A percentile compares a stretch with the other conserved stretches of the same genome.
These are phyloP conservation scores for Heterobasidion parviporum DNA, from an alignment of 1,284 basidiomycete genomes.

Conservation along the genomic window DNA sequence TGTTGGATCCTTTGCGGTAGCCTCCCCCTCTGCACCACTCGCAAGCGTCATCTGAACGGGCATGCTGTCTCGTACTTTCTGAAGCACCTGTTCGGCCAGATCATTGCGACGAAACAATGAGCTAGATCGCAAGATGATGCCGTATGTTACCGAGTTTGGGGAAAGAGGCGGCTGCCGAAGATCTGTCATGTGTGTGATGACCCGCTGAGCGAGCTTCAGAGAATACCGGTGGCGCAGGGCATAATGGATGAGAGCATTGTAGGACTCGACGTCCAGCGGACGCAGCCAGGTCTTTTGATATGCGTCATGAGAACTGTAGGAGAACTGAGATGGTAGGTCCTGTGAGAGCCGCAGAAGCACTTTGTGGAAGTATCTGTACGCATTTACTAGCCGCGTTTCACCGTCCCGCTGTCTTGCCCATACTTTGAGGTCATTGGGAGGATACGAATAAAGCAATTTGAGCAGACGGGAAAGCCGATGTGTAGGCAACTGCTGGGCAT, in stretches of 20 bases:
- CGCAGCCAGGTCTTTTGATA: slow-evolving; percentile 17
- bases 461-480: slow-evolving; percentile 36
- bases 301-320: neutral
- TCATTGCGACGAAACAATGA: slow-evolving; percentile 42
- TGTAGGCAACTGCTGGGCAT: slow-evolving; percentile 38
- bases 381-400: slow-evolving; percentile 27
- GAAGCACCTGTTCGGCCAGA: slow-evolving; percentile 24
- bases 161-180: slow-evolving; percentile 28
- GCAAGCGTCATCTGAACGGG: neutral
- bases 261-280: slow-evolving; percentile 34
- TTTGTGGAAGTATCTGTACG: slow-evolving; percentile 48
- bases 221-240: slow-evolving; percentile 52
- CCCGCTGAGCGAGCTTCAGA: slow-evolving; percentile 30
- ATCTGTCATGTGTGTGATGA: slow-evolving; percentile 49
- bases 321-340: slow-evolving; percentile 8
- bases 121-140: slow-evolving; percentile 47
- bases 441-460: slow-evolving; percentile 39
- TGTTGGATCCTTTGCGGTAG: neutral
- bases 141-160: slow-evolving; percentile 44
- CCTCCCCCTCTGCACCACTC: neutral
- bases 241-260: slow-evolving; percentile 61
- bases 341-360: slow-evolving; percentile 41
- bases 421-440: slow-evolving; percentile 33
- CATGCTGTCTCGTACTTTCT: neutral
- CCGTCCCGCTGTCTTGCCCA: slow-evolving; percentile 30